These are phyloP conservation scores for Septoria petroselini DNA, from an alignment of 2,329 filamentous ascomycete species.

Conservation along the genomic window DNA sequence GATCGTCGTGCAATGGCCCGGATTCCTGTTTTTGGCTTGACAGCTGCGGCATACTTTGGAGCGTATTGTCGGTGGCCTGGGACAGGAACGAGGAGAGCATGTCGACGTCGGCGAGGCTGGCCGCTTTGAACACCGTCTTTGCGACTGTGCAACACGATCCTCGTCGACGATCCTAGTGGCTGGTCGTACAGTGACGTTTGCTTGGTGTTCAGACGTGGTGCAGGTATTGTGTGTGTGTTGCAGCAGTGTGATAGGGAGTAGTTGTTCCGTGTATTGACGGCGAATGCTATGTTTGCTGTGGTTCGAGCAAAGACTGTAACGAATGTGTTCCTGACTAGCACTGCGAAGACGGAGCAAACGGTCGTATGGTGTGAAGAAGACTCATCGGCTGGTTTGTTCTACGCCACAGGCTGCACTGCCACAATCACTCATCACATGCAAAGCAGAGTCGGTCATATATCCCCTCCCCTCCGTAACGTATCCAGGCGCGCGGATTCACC, in stretches of 20 bases:
- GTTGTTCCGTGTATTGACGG: too few species aligned
- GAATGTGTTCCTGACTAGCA: too few species aligned
- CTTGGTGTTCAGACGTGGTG: constrained; percentile 9
- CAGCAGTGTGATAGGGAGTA: neutral
- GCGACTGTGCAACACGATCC: constrained; percentile 7
- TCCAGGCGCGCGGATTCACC: constrained; percentile 2
- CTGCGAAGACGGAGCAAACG: too few species aligned
- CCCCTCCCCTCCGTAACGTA: too few species aligned
- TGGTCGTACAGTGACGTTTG: constrained; percentile 7
- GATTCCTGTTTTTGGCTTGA: constrained; percentile 26
- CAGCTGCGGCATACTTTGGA: constrained; percentile 37
- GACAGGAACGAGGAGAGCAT: constrained; percentile 40
- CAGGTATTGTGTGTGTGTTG: constrained; percentile 1
- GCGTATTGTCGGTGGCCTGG: constrained; percentile 34
- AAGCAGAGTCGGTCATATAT: too few species aligned
- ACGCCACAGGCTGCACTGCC: neutral
- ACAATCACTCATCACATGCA: too few species aligned
- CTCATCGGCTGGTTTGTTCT: too few species aligned
- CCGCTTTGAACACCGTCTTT: constrained; percentile 6
- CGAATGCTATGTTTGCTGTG: too few species aligned
- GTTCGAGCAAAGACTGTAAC: too few species aligned
- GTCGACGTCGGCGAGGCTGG: constrained; percentile 3
- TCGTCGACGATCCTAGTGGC: constrained; percentile 1
- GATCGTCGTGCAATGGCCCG: constrained; percentile 3
- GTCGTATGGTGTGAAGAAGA: too few species aligned